Evolutionary conservation across 345 rosid genomes (phyloP), one percentile per base, ranked within the genome.

Genomic region (Citrus glauca): DNA sequence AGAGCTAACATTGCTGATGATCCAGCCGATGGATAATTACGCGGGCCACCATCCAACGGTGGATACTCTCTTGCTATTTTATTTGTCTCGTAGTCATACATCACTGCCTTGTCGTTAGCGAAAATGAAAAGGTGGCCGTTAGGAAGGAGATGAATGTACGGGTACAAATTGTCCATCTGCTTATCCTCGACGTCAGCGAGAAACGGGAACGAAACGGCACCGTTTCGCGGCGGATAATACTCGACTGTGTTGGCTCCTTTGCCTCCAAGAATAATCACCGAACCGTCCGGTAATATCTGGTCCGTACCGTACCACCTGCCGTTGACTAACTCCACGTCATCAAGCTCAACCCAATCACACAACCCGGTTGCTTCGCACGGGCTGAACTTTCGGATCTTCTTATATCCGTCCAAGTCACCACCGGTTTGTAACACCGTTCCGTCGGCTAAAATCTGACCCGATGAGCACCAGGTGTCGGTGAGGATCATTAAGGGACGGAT

Each of bases 81-180:
- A 77, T 89, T 84, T 8, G 35, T 73, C 20, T 73, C 73, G 85
- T 92, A 90, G 48, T 95, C 92, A 78, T 86, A 95, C 74, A 88
- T 55, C 5, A 93, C 88, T 13, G 99, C 93, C 72, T 80, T 89
- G 76, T 86, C 86, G 84, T 95, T 93, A 4, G 97, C 97, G 75
- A 95, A 95, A 75, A 93, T 80, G 82, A 93, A 95, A 73, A 95
- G 95, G 59, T 84, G 81, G 5, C 91, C 97, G 87, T 85, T 85
- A 67, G 99, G 99, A 33, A 95, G 97, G 24, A 95, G 91, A 70
- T 95, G 98, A 24, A 95, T 89, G 82, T 90, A 95, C 8, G 99
- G 98, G 77, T 95, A 95, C 50, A 95, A 84, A 76, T 95, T 95
- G 73, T 93, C 97, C 97, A 92, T 93, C 80, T 95, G 98, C 0